Evolutionary conservation across 306 rosid genomes (phyloP).

Genomic region (Ochetophila trinervis): DNA sequence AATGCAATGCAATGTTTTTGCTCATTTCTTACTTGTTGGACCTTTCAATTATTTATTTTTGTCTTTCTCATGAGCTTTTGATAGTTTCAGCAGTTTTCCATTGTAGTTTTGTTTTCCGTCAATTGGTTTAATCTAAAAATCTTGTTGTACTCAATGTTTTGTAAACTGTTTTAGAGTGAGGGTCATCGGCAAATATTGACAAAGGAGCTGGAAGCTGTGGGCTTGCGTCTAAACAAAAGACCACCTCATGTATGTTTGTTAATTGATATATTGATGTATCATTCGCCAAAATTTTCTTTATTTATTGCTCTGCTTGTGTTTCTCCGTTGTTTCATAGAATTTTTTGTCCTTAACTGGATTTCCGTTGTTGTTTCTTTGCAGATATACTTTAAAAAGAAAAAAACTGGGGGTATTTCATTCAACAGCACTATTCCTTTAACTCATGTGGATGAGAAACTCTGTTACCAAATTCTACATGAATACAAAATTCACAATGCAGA

Average conservation of each 20-base stretch:
- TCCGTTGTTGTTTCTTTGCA: slow-evolving; percentile 35
- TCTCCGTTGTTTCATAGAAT: background rate
- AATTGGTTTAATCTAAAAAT: slow-evolving; percentile 14
- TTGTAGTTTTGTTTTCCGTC: slow-evolving; percentile 9
- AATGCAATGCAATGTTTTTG: slow-evolving; percentile 1
- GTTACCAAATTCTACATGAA: slow-evolving; percentile 97
- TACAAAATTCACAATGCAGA: slow-evolving; percentile 99
- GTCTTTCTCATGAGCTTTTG: background rate
- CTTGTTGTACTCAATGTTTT: slow-evolving; percentile 8
- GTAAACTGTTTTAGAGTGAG: slow-evolving; percentile 66
- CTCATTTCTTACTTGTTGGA: slow-evolving; percentile 12
- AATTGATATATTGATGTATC: slow-evolving; percentile 12
- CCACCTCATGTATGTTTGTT: slow-evolving; percentile 80
- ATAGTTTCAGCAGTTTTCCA: background rate
- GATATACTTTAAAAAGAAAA: slow-evolving; percentile 97
- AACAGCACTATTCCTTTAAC: slow-evolving; percentile 87
- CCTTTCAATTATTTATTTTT: background rate
- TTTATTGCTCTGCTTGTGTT: background rate
- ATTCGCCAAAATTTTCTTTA: background rate
- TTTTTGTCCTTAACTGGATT: slow-evolving; percentile 4
- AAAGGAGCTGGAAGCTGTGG: slow-evolving; percentile 97
- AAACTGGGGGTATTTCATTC: slow-evolving; percentile 96
- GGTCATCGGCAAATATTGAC: slow-evolving; percentile 99
- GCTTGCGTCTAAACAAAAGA: slow-evolving; percentile 89
- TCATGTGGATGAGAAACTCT: slow-evolving; percentile 96